Base-by-base conservation (phyloP, 257 asterid genomes). In the Solanum gracilifrons region DNA sequence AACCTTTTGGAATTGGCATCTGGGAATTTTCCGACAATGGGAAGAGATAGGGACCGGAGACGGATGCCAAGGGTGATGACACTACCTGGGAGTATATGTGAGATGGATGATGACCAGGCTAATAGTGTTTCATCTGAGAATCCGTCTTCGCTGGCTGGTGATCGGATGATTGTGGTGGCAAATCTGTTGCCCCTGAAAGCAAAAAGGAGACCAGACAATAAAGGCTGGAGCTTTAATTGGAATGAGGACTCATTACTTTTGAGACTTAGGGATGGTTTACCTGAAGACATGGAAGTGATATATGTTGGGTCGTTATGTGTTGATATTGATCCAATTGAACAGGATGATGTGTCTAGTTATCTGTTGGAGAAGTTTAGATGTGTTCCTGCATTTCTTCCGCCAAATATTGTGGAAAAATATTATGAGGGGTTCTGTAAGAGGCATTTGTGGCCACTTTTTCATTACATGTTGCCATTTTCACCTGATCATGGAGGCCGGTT, bases 151-250 rank as follows among this genome's bases (percentile, higher is more conserved):
- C 35, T 94, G n/a, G 95, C 94, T 82, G 94, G 94, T 88, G 98
- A 95, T 86, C 92, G 98, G 84, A 93, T 95, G 92, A 95, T 95
- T 85, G 91, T 95, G 41, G 98, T 95, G 41, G 93, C 98, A 5
- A 95, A 94, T 90, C 95, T 88, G 86, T 87, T 95, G 90, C 98
- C 98, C n/a, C 43, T 95, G 90, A 93, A 93, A 88, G 98, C 98
- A 13, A 94, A 93, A 82, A 91, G 96, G 77, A 92, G 93, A 89
- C 94, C 98, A 5, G 98, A 95, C 86, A 92, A 93, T 92, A 95
- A 94, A 88, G 98, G 96, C n/a, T 95, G 98, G 98, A 93, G 84
- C 88, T 94, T 95, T 90, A 93, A 93, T 85, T 95, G 98, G 98
- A 90, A 95, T 87, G 98, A 93, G 87, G 98, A 95, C 87, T 93